Evolutionary conservation across 2,329 filamentous ascomycete genomes (phyloP), one percentile per base, ranked within the genome.

Genomic region (Aspergillus sp.): DNA sequence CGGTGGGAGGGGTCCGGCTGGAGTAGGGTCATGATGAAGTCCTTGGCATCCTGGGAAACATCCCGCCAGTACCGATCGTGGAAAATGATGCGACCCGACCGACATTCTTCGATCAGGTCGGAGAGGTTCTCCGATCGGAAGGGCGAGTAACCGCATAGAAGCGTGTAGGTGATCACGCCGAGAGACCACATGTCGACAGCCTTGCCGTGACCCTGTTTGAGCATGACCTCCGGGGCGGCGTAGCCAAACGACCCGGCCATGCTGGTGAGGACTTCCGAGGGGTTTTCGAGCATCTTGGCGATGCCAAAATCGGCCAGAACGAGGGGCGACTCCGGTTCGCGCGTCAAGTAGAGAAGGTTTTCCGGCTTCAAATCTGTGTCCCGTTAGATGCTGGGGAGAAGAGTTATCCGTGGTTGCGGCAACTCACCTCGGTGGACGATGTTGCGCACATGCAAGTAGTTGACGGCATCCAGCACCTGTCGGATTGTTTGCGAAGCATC

Each of bases 231-330:
- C 8, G 94, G 94, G 1, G 94, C 94, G 17, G 94, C 94, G 67
- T 99, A 99, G 50, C 94, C 94, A 68, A 99, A 97, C 0, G 94
- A 97, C 41, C 94, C 94, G 41, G 94, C 94, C 94, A 99, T 99
- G 47, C 92, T 97, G 61, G 91, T 97, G 58, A 99, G 83, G 42
- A 96, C 90, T 66, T 95, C 92, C 59, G 92, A 86, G 62, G 92
- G 89, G 61, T 82, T 89, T 68, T 96, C 92, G 33, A 99, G 83
- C 83, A 95, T 96, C 78, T 99, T 99, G 49, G 94, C 94, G 68
- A 99, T 99, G 69, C 95, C 94, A 66, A 99, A 99, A 71, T 99
- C 94, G 52, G 94, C 94, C 53, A 99, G 82, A 8, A 99, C 92
- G 22, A 99, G 83, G 58, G 91, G 86, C 13, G 94, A 97, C 59